Percentiles rank a stretch among this genome's conserved stretches.
Conservation (phyloP, 352 stramenopile species). For the Pythium utonaiense region DNA sequence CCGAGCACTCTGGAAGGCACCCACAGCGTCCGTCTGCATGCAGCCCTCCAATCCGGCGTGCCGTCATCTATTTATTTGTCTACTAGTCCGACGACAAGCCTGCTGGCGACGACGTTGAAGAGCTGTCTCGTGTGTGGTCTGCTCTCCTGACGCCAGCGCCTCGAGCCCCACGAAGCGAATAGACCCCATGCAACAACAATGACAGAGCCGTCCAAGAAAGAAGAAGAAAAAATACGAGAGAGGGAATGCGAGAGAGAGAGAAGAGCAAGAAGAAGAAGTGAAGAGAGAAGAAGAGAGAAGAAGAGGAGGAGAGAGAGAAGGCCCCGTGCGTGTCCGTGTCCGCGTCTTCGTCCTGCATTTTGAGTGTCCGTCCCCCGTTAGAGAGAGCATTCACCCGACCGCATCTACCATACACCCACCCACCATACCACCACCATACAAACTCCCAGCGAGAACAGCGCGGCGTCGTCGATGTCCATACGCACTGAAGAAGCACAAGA, state of each 20-base stretch:
- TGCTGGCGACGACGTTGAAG: neutral
- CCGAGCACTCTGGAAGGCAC: neutral
- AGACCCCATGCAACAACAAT: neutral
- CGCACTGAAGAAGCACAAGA: neutral
- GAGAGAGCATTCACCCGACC: constrained; percentile 6
- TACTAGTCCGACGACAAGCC: constrained; percentile 20
- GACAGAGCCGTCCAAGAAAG: neutral
- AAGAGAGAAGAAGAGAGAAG: neutral
- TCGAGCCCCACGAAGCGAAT: neutral
- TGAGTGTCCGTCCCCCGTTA: constrained; percentile 23
- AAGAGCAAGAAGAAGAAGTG: neutral
- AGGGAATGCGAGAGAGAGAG: neutral
- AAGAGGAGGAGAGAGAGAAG: neutral
- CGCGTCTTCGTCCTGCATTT: constrained; percentile 4
- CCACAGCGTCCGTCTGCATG: neutral
- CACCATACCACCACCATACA: neutral
- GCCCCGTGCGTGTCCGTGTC: neutral
- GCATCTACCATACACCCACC: neutral
- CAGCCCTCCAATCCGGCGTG: neutral
- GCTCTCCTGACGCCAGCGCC: neutral
- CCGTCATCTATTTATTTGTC: constrained; percentile 27
- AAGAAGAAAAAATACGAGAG: neutral
- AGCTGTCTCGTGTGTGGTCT: neutral
- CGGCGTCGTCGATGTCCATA: neutral
- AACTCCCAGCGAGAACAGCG: neutral